Conservation (phyloP, 2,329 filamentous ascomycete genomes). For the Fusarium lyarnte region DNA sequence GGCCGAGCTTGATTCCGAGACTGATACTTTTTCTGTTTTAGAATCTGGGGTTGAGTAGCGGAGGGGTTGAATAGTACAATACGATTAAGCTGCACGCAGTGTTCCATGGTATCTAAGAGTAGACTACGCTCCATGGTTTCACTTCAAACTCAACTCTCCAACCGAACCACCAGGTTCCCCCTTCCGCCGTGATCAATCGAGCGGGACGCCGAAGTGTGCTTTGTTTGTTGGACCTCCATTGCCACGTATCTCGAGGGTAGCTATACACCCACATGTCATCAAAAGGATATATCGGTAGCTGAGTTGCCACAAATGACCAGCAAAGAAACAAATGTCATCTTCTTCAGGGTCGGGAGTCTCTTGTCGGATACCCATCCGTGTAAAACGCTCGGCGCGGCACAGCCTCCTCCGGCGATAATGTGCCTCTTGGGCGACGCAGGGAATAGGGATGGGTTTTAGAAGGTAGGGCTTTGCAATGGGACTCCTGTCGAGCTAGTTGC, state of each 20-base stretch:
- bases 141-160: background rate
- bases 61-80: too few species aligned
- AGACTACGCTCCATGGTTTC: background rate
- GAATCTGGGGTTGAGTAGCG: slow-evolving; percentile 34
- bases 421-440: too few species aligned
- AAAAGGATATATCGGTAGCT: background rate
- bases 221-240: too few species aligned
- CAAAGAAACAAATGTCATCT: background rate
- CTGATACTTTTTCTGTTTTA: slow-evolving; percentile 48
- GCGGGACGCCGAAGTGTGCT: fast-evolving
- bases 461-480: background rate
- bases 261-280: background rate
- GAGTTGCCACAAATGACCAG: background rate
- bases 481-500: background rate
- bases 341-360: too few species aligned
- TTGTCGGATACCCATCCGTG: background rate
- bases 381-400: too few species aligned
- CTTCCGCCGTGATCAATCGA: background rate
- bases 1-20: slow-evolving; percentile 51
- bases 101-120: background rate
- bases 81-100: fast-evolving
- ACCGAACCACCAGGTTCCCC: fast-evolving
- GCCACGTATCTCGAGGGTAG: fast-evolving
- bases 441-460: fast-evolving
- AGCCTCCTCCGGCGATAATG: background rate